Percentiles rank a stretch among this genome's conserved stretches.
phyloP scores from a whole-genome alignment of 257 asterid genomes.

The Cynanchum wilfordii region DNA sequence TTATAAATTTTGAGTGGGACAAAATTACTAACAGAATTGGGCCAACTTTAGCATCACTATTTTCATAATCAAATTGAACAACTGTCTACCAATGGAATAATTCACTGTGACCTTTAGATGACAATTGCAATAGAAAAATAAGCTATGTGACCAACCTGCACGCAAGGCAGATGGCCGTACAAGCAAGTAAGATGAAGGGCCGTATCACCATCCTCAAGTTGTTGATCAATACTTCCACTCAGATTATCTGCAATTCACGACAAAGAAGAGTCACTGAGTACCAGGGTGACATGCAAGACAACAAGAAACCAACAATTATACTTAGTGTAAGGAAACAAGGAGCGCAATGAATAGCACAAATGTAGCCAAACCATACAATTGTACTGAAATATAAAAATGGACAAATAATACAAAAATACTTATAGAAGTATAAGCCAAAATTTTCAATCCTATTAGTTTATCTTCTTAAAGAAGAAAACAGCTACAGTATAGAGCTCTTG shows the following conservation, averaged over 20 bases:
- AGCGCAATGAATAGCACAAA: background rate
- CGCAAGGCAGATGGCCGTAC: constrained; percentile 75
- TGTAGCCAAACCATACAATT: background rate
- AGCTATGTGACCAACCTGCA: constrained; percentile 47
- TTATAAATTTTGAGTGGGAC: background rate
- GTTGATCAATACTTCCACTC: constrained; percentile 67
- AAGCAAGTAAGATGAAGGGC: constrained; percentile 88
- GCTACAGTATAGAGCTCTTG: background rate
- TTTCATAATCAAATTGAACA: background rate
- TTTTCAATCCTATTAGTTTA: background rate
- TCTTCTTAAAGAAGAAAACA: background rate
- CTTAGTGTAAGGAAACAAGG: background rate
- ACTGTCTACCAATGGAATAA: background rate
- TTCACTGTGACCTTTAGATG: background rate
- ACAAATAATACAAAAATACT: background rate
- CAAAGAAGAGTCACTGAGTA: constrained; percentile 15
- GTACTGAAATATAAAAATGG: background rate
- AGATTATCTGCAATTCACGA: constrained; percentile 44
- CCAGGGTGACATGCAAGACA: constrained; percentile 1
- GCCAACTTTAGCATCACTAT: background rate
- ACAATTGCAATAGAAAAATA: background rate
- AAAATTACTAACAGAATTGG: background rate
- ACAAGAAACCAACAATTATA: background rate
- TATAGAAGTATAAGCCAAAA: background rate
- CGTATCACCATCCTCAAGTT: constrained; percentile 90